These are phyloP conservation scores for Elaeagnus macrophylla DNA, from an alignment of 306 rosid species.

Conservation along the genomic window DNA sequence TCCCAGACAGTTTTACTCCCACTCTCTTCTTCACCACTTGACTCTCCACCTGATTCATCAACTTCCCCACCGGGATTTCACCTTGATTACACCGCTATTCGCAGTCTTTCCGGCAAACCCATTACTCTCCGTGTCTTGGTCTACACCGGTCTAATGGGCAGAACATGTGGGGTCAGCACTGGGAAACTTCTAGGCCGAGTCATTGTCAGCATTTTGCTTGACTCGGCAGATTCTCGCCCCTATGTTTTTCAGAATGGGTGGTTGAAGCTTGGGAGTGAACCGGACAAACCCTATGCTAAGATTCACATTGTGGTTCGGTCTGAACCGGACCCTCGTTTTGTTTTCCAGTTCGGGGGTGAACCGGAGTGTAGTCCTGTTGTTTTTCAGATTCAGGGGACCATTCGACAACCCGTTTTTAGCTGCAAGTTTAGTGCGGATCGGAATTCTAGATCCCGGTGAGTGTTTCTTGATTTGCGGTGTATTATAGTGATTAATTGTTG, in stretches of 20 bases:
- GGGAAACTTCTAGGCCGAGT: slow-evolving; percentile 69
- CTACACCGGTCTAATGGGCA: slow-evolving; percentile 59
- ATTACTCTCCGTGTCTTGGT: slow-evolving; percentile 47
- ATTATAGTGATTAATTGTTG: too few relatives aligned
- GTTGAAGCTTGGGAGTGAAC: slow-evolving; percentile 43
- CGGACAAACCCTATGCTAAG: slow-evolving; percentile 31
- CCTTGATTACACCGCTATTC: slow-evolving; percentile 44
- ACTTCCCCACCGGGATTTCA: slow-evolving; percentile 50
- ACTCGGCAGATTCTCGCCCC: slow-evolving; percentile 20
- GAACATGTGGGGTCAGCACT: slow-evolving; percentile 42
- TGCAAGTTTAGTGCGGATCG: slow-evolving; percentile 91
- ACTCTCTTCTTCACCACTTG: slow-evolving; percentile 31
- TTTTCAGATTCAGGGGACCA: slow-evolving; percentile 75
- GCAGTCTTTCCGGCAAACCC: slow-evolving; percentile 40
- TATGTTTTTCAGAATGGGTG: slow-evolving; percentile 56
- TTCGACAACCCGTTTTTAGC: slow-evolving; percentile 82
- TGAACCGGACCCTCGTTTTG: slow-evolving; percentile 82
- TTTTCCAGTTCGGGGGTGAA: slow-evolving; percentile 84
- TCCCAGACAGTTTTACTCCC: slow-evolving; percentile 58
- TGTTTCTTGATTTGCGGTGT: too few relatives aligned
- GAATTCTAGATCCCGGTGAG: slow-evolving; percentile 65
- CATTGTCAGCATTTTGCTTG: slow-evolving; percentile 26
- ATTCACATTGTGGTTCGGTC: slow-evolving; percentile 58
- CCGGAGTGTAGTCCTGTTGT: slow-evolving; percentile 96
- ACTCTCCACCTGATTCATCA: slow-evolving; percentile 36